Evolutionary conservation across 257 asterid genomes (phyloP), one percentile per base, ranked within the genome.

Genomic region (Misopates orontium): DNA sequence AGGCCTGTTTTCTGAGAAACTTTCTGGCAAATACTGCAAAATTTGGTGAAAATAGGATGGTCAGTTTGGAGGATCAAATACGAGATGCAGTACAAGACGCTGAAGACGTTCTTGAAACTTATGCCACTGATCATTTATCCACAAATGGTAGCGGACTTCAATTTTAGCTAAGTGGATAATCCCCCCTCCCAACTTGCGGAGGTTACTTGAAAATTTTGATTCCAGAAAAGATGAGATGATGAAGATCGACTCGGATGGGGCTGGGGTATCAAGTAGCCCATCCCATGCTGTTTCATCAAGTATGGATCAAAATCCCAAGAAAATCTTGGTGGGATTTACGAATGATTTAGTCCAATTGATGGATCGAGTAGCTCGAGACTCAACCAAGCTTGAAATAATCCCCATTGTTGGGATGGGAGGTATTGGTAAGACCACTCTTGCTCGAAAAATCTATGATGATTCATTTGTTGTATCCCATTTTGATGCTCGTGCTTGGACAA

Each of bases 381-480:
- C 23, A n/a, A n/a, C 55, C 17, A 49, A 49, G 12, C 55, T 49
- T 5, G 24, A 49, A 20, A 20, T 49, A 22, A 49, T 49, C 7
- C 55, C 55, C 1, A 49, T 49, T 5, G 23, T 49, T 18, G 55
- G 23, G 20, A 49, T 49, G 55, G 55, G 55, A 16, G 55, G 55
- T n/a, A 49, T 49, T 9, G 55, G 55, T 49, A 49, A 49, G 55
- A 49, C 23, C 15, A 49, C 55, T 49, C 55, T 49, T 17, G 21
- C 55, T 49, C 55, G 20, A n/a, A 18, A n/a, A n/a, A 18, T 49
- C 5, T n/a, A n/a, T 49, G 21, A 49, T 49, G 55, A 49, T 49
- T 20, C 22, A n/a, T 9, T 10, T 20, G 11, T 49, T 49, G 21
- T n/a, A n/a, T 49, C 19, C 55, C 55, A 49, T 20, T 49, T 49